These are phyloP conservation scores for Aspergillus olivimuriae DNA, from an alignment of 495 filamentous ascomycete genomes.

Conservation along the genomic window DNA sequence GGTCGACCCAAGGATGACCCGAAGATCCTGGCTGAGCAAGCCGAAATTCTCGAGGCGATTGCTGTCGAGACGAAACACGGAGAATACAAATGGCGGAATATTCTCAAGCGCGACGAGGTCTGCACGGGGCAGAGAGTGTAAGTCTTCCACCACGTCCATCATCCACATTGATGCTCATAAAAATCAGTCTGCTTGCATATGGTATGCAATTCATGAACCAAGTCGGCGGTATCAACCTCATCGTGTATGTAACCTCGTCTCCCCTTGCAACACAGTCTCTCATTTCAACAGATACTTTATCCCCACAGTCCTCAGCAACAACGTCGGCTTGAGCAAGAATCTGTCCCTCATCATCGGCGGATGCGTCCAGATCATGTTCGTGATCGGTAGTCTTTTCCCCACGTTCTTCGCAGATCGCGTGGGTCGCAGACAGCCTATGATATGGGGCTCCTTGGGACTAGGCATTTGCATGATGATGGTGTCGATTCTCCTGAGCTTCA, in stretches of 20 bases:
- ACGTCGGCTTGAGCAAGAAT: slow-evolving; percentile 43
- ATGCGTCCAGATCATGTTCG: slow-evolving; percentile 40
- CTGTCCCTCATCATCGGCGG: slow-evolving; percentile 44
- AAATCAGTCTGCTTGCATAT: slow-evolving; percentile 37
- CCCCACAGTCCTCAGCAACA: slow-evolving; percentile 37
- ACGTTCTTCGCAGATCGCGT: slow-evolving; percentile 39
- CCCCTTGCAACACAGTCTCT: background rate
- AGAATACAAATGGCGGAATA: slow-evolving; percentile 36
- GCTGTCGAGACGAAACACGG: slow-evolving; percentile 37
- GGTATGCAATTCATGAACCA: slow-evolving; percentile 48
- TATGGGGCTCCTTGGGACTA: slow-evolving; percentile 45
- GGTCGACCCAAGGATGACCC: slow-evolving; percentile 34
- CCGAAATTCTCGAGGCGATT: slow-evolving; percentile 40
- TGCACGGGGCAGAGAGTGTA: slow-evolving; percentile 46
- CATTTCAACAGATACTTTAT: slow-evolving; percentile 9
- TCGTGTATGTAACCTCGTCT: slow-evolving; percentile 29
- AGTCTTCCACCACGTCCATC: background rate
- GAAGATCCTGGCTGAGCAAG: slow-evolving; percentile 37
- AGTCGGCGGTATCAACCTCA: slow-evolving; percentile 44
- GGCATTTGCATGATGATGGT: slow-evolving; percentile 48
- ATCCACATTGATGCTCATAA: background rate
- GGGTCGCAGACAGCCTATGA: slow-evolving; percentile 54
- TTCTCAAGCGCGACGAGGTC: slow-evolving; percentile 45
- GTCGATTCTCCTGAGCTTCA: slow-evolving; percentile 38
- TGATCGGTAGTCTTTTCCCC: slow-evolving; percentile 39